Conservation (phyloP, 768 basidiomycete species). For the Phylloporus rhodoxanthus region DNA sequence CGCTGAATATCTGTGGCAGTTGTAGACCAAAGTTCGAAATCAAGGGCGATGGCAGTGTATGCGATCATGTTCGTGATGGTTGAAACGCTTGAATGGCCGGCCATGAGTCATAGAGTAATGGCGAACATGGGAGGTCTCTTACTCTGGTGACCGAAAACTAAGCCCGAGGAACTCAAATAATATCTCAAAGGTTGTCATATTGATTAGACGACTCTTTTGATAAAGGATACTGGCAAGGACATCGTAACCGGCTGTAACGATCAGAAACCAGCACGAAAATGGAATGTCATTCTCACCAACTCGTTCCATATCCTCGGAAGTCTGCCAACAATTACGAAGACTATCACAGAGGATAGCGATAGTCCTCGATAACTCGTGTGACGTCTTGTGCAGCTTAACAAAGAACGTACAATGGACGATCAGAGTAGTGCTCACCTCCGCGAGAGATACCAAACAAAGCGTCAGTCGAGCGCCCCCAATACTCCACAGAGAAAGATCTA, state of each 20-base stretch:
- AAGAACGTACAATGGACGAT: not conserved
- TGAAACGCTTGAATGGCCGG: slow-evolving; percentile 52
- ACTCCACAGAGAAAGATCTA: slow-evolving; percentile 76
- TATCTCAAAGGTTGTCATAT: slow-evolving; percentile 74
- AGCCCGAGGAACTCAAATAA: slow-evolving; percentile 84
- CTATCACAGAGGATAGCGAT: slow-evolving; percentile 71
- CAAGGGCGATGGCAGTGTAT: slow-evolving; percentile 78
- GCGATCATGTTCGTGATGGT: slow-evolving; percentile 78
- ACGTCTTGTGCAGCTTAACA: slow-evolving; percentile 40
- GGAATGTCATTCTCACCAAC: slow-evolving; percentile 51
- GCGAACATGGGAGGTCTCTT: slow-evolving; percentile 20
- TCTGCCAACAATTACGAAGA: slow-evolving; percentile 82
- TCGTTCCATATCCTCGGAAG: slow-evolving; percentile 91
- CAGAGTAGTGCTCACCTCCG: slow-evolving; percentile 44
- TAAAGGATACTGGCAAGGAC: slow-evolving; percentile 71
- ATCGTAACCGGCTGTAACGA: slow-evolving; percentile 74
- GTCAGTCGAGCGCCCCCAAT: slow-evolving; percentile 77
- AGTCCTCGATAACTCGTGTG: slow-evolving; percentile 71
- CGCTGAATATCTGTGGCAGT: slow-evolving; percentile 68
- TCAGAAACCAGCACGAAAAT: slow-evolving; percentile 3
- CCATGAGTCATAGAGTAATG: not conserved
- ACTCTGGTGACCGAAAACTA: slow-evolving; percentile 80
- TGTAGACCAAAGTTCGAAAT: slow-evolving; percentile 85
- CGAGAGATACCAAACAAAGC: slow-evolving; percentile 69
- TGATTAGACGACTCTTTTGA: slow-evolving; percentile 67